Evolutionary conservation across 2,329 filamentous ascomycete species (phyloP), one percentile per base, ranked within the genome.

Genomic region (Neurospora crassa): DNA sequence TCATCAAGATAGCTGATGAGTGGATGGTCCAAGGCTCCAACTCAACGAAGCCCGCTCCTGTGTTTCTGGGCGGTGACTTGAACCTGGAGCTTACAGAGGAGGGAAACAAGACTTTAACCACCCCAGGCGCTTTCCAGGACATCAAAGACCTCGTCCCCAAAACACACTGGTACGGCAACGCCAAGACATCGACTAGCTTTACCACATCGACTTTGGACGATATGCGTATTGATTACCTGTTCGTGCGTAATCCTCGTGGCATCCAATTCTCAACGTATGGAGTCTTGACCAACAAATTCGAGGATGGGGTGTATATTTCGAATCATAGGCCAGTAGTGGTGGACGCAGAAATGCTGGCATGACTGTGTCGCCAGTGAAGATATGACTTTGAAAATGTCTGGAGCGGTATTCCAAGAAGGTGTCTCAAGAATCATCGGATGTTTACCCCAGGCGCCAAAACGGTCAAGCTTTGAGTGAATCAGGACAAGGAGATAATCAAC

Each of bases 211-310:
- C 53, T 24, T 63, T 24, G 53, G 53, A 63, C 20, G 53, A 63
- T 18, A 78, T 77, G 43, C 80, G 86, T 69, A 91, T 92, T 75
- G 90, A 93, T 79, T 92, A 90, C 77, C 80, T 92, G 14, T 92
- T 91, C 78, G 80, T 88, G 29, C 77, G 82, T 68, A 81, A 84
- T 72, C 79, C 80, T 5, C 78, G 77, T 40, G 78, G 77, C 3
- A 83, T 87, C 74, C 73, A 74, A 4, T 81, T 86, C 43, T 80
- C 80, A 72, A 86, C 82, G 0, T 90, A 86, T 81, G 86, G 85
- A 1, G 88, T 92, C 11, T 76, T 92, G 69, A 78, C 84, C 20
- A 92, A 91, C 77, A 79, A 79, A 43, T 90, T 90, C 76, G 89
- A 92, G 69, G 87, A 91, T 77, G 83, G 83, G 7, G 81, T 92